A percentile compares a stretch with the other conserved stretches of the same genome.
These are phyloP conservation scores for Cymbidium sinense DNA, from an alignment of 106 monocot species.

Conservation along the genomic window DNA sequence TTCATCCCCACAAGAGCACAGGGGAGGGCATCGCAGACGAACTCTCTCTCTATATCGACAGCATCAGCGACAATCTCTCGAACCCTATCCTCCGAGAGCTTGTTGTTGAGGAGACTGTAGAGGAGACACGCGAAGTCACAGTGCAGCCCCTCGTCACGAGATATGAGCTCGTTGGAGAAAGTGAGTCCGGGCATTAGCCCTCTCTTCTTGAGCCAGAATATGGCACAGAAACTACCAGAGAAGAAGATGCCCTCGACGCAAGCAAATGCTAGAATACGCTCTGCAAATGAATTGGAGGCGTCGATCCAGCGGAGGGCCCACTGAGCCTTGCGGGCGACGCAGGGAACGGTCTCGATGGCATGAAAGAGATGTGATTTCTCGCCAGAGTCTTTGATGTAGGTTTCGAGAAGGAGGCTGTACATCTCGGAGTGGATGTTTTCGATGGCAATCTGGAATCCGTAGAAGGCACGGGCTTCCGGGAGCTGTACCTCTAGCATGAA, in stretches of 20 bases:
- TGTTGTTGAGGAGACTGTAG: slow-evolving; percentile 40
- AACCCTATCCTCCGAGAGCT: slow-evolving; percentile 42
- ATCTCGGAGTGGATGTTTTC: slow-evolving; percentile 80
- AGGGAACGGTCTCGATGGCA: slow-evolving; percentile 56
- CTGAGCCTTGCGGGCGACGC: slow-evolving; percentile 48
- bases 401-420: slow-evolving; percentile 56
- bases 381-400: slow-evolving; percentile 45
- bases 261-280: slow-evolving; percentile 53
- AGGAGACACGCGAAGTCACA: slow-evolving; percentile 92
- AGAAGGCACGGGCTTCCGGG: slow-evolving; percentile 59
- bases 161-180: slow-evolving; percentile 77
- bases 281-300: slow-evolving; percentile 39
- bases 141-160: slow-evolving; percentile 89
- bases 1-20: slow-evolving; percentile 65
- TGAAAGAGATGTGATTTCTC: slow-evolving; percentile 56
- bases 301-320: slow-evolving; percentile 70
- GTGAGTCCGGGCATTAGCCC: slow-evolving; percentile 68
- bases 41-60: slow-evolving; percentile 77
- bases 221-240: slow-evolving; percentile 64
- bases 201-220: slow-evolving; percentile 75
- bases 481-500: slow-evolving; percentile 57
- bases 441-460: slow-evolving; percentile 75
- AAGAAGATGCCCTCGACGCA: slow-evolving; percentile 80
- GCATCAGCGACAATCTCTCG: slow-evolving; percentile 53
- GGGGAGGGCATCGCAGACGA: slow-evolving; percentile 69